Evolutionary conservation across 306 rosid genomes (phyloP).

Genomic region (Dalbergia oliveri): DNA sequence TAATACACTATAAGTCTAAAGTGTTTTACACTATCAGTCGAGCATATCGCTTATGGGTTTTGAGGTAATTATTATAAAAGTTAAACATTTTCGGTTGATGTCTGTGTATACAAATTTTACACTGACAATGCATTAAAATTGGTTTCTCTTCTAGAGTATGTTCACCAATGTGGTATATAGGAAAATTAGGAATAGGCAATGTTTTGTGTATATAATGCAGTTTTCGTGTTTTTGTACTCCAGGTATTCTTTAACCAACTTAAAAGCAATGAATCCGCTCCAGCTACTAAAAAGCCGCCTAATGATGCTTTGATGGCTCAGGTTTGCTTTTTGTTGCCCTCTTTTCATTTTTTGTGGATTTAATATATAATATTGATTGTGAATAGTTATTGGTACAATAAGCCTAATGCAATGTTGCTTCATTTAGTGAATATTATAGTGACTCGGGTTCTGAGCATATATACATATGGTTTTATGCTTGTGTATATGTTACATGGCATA

Average conservation of each 20-base stretch:
- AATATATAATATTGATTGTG: slow-evolving; percentile 7
- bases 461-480: slow-evolving; percentile 14
- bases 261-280: slow-evolving; percentile 61
- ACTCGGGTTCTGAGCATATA: slow-evolving; percentile 21
- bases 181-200: background rate
- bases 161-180: background rate
- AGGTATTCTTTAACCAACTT: slow-evolving; percentile 73
- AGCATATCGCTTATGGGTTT: no score
- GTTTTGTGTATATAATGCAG: background rate
- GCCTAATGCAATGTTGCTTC: background rate
- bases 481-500: background rate
- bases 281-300: slow-evolving; percentile 68
- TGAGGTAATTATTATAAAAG: no score
- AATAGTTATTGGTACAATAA: background rate
- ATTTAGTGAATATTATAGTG: slow-evolving; percentile 1
- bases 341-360: slow-evolving; percentile 19
- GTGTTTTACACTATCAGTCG: no score
- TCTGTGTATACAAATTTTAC: no score
- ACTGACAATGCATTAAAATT: no score
- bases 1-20: no score
- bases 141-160: background rate
- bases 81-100: no score
- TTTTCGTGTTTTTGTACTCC: slow-evolving; percentile 33
- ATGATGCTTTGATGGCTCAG: slow-evolving; percentile 85
- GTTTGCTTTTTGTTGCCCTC: slow-evolving; percentile 52